Conservation (phyloP, 768 basidiomycete species). For the Termitomyces sp. region DNA sequence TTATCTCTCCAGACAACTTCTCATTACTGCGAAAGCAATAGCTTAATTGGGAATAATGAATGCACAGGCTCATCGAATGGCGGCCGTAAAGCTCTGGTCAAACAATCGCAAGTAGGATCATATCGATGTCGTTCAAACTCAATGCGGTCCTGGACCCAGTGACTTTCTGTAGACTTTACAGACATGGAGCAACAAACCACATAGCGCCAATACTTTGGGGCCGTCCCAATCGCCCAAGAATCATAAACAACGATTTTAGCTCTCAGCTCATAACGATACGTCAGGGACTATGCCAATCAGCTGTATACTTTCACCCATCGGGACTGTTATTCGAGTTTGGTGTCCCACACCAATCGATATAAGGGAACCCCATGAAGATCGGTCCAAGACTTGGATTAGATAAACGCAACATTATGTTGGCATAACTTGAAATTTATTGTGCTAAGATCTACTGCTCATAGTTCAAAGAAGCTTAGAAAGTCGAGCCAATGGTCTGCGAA, state of each 20-base stretch:
- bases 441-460: background rate
- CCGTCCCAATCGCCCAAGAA: conserved; percentile 3
- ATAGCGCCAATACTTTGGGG: background rate
- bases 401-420: background rate
- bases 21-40: background rate
- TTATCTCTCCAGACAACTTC: background rate
- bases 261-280: background rate
- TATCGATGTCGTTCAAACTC: conserved; percentile 2
- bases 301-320: background rate
- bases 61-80: background rate
- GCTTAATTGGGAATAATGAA: background rate
- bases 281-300: too few species aligned
- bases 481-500: conserved; percentile 17
- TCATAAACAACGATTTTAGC: background rate
- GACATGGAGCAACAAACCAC: background rate
- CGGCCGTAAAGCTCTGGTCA: background rate
- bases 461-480: background rate
- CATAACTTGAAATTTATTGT: background rate
- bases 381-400: background rate
- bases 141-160: background rate
- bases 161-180: background rate
- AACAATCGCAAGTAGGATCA: background rate
- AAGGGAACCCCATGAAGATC: background rate
- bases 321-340: background rate
- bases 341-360: background rate